phyloP scores from a whole-genome alignment of 2,329 filamentous ascomycete genomes.

The Ascosphaera aggregata region DNA sequence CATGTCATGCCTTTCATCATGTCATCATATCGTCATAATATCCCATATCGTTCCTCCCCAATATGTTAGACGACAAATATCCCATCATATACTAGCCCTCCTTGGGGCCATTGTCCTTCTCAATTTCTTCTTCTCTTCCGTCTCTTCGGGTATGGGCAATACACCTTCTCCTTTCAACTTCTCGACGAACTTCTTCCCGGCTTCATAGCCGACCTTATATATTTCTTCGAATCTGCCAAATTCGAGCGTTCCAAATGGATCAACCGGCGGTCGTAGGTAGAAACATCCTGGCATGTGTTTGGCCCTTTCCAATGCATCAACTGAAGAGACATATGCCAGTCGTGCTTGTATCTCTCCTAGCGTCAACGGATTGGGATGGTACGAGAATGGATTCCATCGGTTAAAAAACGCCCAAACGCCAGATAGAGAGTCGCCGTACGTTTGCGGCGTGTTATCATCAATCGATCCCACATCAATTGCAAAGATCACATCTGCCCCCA shows the following conservation, averaged over 20 bases:
- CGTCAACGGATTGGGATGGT: constrained; percentile 75
- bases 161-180: constrained; percentile 56
- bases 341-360: constrained; percentile 88
- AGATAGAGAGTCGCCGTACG: constrained; percentile 81
- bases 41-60: no score
- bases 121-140: constrained; percentile 52
- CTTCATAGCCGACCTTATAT: constrained; percentile 69
- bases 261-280: constrained; percentile 91
- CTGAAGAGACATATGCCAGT: constrained; percentile 81
- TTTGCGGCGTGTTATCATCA: constrained; percentile 78
- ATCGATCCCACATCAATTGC: constrained; percentile 84
- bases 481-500: constrained; percentile 86
- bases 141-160: constrained; percentile 46
- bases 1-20: no score
- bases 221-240: constrained; percentile 98
- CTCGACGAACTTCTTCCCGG: constrained; percentile 57
- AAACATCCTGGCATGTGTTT: constrained; percentile 79
- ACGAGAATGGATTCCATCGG: constrained; percentile 89
- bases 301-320: constrained; percentile 81
- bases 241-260: constrained; percentile 79
- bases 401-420: constrained; percentile 91
- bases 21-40: no score
- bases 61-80: no score
- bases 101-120: constrained; percentile 58
- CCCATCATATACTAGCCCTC: constrained; percentile 59